A percentile compares a stretch with the other conserved stretches of the same genome.
Conservation (phyloP, 2,329 filamentous ascomycete genomes). For the Aspergillus ochraceoroseus region DNA sequence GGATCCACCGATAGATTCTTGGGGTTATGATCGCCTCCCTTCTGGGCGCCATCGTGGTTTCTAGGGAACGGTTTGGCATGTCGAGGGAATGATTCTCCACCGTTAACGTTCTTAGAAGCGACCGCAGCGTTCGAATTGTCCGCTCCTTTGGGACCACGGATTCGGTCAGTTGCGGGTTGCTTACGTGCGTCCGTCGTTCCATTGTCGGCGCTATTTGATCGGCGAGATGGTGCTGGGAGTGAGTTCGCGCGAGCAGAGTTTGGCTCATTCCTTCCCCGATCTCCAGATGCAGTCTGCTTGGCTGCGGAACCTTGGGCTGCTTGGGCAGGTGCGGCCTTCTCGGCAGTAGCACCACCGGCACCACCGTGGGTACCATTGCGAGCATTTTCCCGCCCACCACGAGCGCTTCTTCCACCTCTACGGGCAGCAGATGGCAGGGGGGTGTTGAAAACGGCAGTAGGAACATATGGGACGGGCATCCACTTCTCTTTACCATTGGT, state of each 20-base stretch:
- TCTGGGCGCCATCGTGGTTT: conserved; percentile 30
- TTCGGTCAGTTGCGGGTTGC: conserved; percentile 30
- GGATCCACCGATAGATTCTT: conserved; percentile 33
- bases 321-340: conserved; percentile 34
- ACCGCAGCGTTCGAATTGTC: conserved; percentile 27
- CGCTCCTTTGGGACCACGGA: conserved; percentile 30
- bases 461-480: conserved; percentile 76
- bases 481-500: conserved; percentile 71
- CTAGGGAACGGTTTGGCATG: conserved; percentile 34
- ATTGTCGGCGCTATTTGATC: conserved; percentile 35
- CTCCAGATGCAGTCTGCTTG: conserved; percentile 31
- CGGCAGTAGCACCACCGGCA: conserved; percentile 30
- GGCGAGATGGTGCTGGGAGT: conserved; percentile 36
- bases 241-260: conserved; percentile 38
- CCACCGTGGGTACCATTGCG: conserved; percentile 43
- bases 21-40: conserved; percentile 26
- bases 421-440: conserved; percentile 55
- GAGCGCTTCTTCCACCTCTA: conserved; percentile 53
- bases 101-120: conserved; percentile 29
- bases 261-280: conserved; percentile 36
- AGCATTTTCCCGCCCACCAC: conserved; percentile 51
- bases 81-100: conserved; percentile 30
- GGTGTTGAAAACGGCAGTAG: conserved; percentile 80
- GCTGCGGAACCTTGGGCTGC: conserved; percentile 22
- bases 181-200: conserved; percentile 33